These are phyloP conservation scores for Blastocystis hominis DNA, from an alignment of 352 stramenopile species.

Conservation along the genomic window DNA sequence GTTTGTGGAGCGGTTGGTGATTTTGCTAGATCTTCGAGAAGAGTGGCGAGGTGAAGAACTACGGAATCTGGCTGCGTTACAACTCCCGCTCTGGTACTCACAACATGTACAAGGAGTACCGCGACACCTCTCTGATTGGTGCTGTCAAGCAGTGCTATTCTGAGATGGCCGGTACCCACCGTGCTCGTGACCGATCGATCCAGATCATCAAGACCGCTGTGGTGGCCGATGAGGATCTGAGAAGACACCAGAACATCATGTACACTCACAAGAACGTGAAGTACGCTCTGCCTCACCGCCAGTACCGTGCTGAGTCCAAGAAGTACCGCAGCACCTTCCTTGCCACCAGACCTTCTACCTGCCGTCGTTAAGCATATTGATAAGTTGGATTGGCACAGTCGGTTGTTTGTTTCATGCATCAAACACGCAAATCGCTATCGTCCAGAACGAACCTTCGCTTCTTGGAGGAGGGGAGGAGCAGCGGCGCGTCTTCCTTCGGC, in stretches of 20 bases:
- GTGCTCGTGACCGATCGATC: constrained; percentile 48
- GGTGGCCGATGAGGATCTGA: not conserved
- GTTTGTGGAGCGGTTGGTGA: not conserved
- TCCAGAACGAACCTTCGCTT: not conserved
- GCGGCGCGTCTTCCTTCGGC: not conserved
- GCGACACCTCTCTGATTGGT: constrained; percentile 87
- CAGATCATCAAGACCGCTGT: constrained; percentile 54
- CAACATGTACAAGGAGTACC: constrained; percentile 99
- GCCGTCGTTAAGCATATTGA: not conserved
- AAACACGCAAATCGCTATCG: constrained; percentile 19
- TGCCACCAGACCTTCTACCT: constrained; percentile 13
- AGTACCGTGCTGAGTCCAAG: constrained; percentile 39
- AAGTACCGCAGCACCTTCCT: constrained; percentile 47
- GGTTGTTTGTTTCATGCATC: constrained; percentile 12
- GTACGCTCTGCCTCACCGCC: constrained; percentile 47
- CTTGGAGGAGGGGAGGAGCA: too few species aligned
- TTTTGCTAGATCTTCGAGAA: constrained; percentile 83
- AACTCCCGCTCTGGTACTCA: constrained; percentile 96
- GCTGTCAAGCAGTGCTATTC: constrained; percentile 90
- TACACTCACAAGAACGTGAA: constrained; percentile 37
- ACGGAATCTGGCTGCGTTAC: constrained; percentile 98
- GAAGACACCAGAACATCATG: constrained; percentile 41
- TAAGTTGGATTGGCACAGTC: not conserved
- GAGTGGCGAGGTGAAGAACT: constrained; percentile 98
- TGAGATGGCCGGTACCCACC: constrained; percentile 68